A percentile compares a stretch with the other conserved stretches of the same genome.
These are phyloP conservation scores for Colletotrichum spaethianum DNA, from an alignment of 2,329 filamentous ascomycete species.

Conservation along the genomic window DNA sequence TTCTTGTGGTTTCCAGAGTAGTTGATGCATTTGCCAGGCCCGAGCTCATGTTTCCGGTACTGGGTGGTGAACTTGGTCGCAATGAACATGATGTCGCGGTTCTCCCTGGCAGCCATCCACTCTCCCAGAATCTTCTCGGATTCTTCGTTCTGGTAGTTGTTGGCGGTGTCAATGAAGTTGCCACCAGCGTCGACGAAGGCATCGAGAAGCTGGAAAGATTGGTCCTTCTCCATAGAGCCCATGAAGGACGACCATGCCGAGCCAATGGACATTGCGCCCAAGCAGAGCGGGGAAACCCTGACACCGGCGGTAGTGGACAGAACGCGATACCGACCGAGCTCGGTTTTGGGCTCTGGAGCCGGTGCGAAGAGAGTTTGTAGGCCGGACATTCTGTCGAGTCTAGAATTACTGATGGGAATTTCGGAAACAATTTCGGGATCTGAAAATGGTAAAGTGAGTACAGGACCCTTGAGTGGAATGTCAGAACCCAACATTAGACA, in stretches of 20 bases:
- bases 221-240: conserved; percentile 68
- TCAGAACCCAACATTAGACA: background rate
- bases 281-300: conserved; percentile 65
- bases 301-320: conserved; percentile 65
- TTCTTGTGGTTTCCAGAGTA: conserved; percentile 59
- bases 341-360: conserved; percentile 58
- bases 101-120: conserved; percentile 65
- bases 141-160: conserved; percentile 70
- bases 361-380: conserved; percentile 43
- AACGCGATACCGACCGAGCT: conserved; percentile 67
- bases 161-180: conserved; percentile 78
- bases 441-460: background rate
- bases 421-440: too few species aligned
- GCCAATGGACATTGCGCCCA: conserved; percentile 69
- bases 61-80: conserved; percentile 70
- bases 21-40: conserved; percentile 56
- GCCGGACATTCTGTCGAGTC: conserved; percentile 15
- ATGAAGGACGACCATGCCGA: conserved; percentile 60
- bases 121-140: conserved; percentile 72
- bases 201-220: conserved; percentile 70
- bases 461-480: background rate
- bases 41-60: conserved; percentile 56
- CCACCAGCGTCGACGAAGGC: conserved; percentile 70
- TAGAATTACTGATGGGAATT: background rate
- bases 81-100: conserved; percentile 68